Evolutionary conservation across 192 early-diverging fungal genomes (phyloP).

Genomic region (Chytriomyces hyalinus): DNA sequence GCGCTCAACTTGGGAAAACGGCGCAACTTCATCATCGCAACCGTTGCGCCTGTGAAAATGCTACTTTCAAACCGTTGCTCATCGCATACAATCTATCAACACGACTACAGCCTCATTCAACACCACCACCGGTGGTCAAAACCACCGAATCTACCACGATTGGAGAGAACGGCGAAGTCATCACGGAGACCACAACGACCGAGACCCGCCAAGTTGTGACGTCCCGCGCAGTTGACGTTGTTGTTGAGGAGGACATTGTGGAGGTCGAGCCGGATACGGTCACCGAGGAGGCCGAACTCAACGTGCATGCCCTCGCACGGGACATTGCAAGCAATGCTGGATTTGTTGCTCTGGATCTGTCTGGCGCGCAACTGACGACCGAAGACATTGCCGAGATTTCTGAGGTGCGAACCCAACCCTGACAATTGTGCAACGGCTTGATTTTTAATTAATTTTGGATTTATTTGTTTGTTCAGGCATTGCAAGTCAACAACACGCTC

Average conservation of each 20-base stretch:
- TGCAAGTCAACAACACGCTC: constrained; percentile 41
- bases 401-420: background rate
- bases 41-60: no score
- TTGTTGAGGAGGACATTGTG: constrained; percentile 9
- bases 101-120: background rate
- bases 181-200: constrained; percentile 16
- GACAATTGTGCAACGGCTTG: background rate
- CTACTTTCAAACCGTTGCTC: no score
- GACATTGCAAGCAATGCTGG: background rate
- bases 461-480: constrained; percentile 2
- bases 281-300: constrained; percentile 17
- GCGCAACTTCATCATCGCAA: no score
- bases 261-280: background rate
- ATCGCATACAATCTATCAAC: no score
- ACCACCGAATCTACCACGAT: background rate
- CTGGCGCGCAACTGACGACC: constrained; percentile 6
- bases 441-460: background rate
- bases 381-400: constrained; percentile 21
- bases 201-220: constrained; percentile 19
- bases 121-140: background rate
- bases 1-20: no score
- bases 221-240: constrained; percentile 7
- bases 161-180: constrained; percentile 12
- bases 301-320: constrained; percentile 5
- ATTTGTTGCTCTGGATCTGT: constrained; percentile 13